Evolutionary conservation across 2,329 filamentous ascomycete genomes (phyloP), one percentile per base, ranked within the genome.

Genomic region (Ambrosiella beaveri): DNA sequence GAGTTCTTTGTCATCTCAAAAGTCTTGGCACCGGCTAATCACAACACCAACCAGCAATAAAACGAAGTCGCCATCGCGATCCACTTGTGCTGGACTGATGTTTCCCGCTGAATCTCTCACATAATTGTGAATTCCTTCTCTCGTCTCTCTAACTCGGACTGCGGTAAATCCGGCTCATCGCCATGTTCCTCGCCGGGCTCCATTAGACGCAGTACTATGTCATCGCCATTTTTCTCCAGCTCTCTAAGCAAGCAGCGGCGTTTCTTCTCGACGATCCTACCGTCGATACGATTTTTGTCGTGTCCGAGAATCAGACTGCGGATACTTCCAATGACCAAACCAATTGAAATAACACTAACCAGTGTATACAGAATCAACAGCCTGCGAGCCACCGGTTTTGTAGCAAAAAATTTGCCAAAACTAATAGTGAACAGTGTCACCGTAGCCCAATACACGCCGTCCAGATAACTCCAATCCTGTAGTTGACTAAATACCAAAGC

Each of bases 301-400:
- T 78, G 75, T 56, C 84, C 79, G 0, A 84, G 69, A 1, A 80
- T 75, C 44, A 84, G 70, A 60, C 74, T 86, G 39, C 86, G 80
- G 62, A 95, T 88, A 44, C 85, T 88, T 17, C 82, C 82, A 27
- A 95, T 84, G 58, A 94, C 84, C 27, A 95, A 74, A 79, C 86
- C 88, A 0, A 95, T 75, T 63, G 86, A 90, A 61, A 94, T 85
- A 59, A 93, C 84, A 2, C 90, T 90, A 6, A 89, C 75, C 0
- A 95, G 79, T 0, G 89, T 84, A 64, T 86, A 96, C 0, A 90
- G 90, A 56, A 95, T 84, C 37, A 95, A 73, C 1, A 96, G 73
- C 0, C 81, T 85, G 45, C 84, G 77, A 0, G 81, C 82, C 0
- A 86, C 69, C 13, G 76, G 68, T 0, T 75, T 79, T 1, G 63